A percentile compares a stretch with the other conserved stretches of the same genome.
Evolutionary conservation across 164 flowering plant genomes (phyloP).

Genomic region (Annona squamosa): DNA sequence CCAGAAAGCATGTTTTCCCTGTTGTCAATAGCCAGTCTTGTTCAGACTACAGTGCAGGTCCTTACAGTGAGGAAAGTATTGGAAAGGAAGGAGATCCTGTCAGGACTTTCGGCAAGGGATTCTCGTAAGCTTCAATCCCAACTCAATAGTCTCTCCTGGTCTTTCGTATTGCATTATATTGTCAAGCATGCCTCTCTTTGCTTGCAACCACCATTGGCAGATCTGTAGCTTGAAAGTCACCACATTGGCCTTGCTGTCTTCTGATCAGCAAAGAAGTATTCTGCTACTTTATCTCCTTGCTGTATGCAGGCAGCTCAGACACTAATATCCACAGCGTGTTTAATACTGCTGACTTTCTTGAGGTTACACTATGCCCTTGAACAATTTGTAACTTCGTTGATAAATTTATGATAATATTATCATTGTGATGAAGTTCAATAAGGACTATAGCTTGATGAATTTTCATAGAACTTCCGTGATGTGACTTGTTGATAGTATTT

Average conservation of each 20-base stretch:
- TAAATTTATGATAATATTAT: no score
- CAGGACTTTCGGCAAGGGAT: background rate
- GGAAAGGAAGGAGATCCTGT: constrained; percentile 3
- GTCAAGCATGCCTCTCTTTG: background rate
- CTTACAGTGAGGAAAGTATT: constrained; percentile 1
- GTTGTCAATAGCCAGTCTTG: background rate
- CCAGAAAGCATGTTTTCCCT: background rate
- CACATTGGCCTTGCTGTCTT: background rate
- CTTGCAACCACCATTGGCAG: background rate
- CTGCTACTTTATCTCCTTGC: background rate
- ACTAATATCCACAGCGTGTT: background rate
- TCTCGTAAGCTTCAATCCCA: constrained; percentile 7
- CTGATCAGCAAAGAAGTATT: background rate
- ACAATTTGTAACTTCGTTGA: no score
- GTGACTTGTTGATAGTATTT: no score
- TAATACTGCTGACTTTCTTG: background rate
- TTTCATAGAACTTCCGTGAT: no score
- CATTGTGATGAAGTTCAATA: no score
- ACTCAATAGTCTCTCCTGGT: background rate
- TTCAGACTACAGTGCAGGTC: constrained; percentile 2
- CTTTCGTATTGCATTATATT: background rate
- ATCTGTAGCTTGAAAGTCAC: background rate
- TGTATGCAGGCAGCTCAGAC: background rate
- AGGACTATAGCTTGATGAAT: no score
- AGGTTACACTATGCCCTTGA: background rate